These are phyloP conservation scores for Sapria himalayana DNA, from an alignment of 345 rosid species.

Conservation along the genomic window DNA sequence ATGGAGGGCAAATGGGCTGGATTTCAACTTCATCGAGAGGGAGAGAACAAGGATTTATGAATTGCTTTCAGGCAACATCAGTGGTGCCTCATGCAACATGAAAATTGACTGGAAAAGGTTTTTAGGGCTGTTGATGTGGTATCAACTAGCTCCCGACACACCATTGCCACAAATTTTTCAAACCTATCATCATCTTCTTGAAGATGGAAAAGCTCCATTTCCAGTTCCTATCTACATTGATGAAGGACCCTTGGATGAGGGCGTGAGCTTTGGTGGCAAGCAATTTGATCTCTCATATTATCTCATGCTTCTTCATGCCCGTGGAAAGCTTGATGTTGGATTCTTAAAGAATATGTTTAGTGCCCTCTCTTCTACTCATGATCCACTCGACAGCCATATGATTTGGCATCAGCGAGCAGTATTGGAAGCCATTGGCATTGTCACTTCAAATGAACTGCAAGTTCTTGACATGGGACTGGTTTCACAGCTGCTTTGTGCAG, in stretches of 20 bases:
- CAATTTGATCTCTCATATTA: constrained; percentile 68
- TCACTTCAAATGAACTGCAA: constrained; percentile 67
- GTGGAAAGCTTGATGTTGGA: constrained; percentile 32
- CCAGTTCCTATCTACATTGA: constrained; percentile 74
- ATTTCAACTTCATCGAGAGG: constrained; percentile 74
- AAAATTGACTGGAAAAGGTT: constrained; percentile 93
- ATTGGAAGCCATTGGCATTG: constrained; percentile 59
- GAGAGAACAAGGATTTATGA: constrained; percentile 61
- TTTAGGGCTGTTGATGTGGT: constrained; percentile 91
- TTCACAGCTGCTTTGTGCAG: constrained; percentile 64
- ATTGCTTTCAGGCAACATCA: constrained; percentile 81
- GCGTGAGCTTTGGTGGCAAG: constrained; percentile 14
- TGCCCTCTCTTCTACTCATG: constrained; percentile 66
- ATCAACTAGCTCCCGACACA: constrained; percentile 46
- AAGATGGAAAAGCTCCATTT: constrained; percentile 49
- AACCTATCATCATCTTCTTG: constrained; percentile 50
- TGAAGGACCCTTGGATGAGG: constrained; percentile 51
- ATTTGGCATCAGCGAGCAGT: constrained; percentile 85
- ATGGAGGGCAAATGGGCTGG: constrained; percentile 80
- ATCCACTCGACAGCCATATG: constrained; percentile 98
- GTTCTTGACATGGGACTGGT: constrained; percentile 80
- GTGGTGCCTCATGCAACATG: constrained; percentile 30
- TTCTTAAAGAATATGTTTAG: constrained; percentile 70
- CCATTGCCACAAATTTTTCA: constrained; percentile 44
- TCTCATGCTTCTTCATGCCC: constrained; percentile 88